Evolutionary conservation across 2,329 filamentous ascomycete species (phyloP).

Genomic region (Lasiodiplodia gonubiensis): DNA sequence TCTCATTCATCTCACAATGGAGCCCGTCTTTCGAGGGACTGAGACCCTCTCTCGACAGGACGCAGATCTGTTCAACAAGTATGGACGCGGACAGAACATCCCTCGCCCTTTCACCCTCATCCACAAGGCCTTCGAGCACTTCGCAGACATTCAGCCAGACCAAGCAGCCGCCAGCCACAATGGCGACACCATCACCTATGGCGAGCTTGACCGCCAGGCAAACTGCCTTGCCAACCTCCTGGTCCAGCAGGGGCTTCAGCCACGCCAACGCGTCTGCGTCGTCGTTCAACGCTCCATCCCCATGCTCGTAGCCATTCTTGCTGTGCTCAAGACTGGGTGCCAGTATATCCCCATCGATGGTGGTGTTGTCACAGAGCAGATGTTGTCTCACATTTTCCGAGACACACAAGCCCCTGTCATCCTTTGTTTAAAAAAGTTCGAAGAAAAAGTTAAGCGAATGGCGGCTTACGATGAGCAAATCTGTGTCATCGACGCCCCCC

Average conservation of each 20-base stretch:
- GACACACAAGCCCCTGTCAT: constrained; percentile 54
- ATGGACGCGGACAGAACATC: background rate
- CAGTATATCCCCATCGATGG: constrained; percentile 17
- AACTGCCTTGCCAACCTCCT: constrained; percentile 5
- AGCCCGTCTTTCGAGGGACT: constrained; percentile 11
- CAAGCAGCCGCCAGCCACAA: background rate
- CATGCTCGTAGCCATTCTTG: constrained; percentile 44
- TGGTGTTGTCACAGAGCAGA: constrained; percentile 12
- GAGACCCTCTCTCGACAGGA: constrained; percentile 2
- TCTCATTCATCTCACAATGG: background rate
- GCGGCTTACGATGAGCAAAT: constrained; percentile 9
- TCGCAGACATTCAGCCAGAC: constrained; percentile 1
- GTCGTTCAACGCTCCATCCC: constrained; percentile 47
- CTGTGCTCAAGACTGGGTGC: constrained; percentile 43
- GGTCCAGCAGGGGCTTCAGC: background rate
- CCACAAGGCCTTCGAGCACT: constrained; percentile 17
- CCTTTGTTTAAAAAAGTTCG: constrained; percentile 53
- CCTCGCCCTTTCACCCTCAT: constrained; percentile 10
- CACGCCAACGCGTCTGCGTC: constrained; percentile 35
- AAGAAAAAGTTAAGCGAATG: constrained; percentile 37
- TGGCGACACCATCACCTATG: constrained; percentile 5
- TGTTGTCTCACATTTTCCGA: constrained; percentile 55
- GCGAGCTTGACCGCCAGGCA: constrained; percentile 11
- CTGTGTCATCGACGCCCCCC: constrained; percentile 4
- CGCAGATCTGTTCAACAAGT: background rate